Conservation (phyloP, 2,329 filamentous ascomycete genomes). For the Xylariaceae sp. region DNA sequence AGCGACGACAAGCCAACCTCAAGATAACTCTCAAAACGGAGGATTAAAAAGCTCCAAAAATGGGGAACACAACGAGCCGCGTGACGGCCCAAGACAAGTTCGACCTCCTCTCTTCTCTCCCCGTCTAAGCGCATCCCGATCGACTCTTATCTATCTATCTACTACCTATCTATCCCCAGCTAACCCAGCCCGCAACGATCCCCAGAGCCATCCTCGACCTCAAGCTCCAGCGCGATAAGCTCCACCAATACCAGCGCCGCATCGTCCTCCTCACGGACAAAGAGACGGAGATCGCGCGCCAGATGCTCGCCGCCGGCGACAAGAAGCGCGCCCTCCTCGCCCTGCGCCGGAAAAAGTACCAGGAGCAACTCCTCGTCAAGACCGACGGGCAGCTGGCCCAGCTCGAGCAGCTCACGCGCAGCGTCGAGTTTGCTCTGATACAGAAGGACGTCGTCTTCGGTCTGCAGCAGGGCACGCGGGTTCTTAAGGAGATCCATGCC, state of each 20-base stretch:
- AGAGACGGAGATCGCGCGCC: conserved; percentile 79
- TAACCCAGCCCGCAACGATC: neutral
- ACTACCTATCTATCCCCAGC: neutral
- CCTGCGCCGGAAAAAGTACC: conserved; percentile 92
- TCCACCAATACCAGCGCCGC: conserved; percentile 91
- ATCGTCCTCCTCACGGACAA: conserved; percentile 80
- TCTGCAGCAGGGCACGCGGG: conserved; percentile 82
- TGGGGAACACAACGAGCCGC: conserved; percentile 54
- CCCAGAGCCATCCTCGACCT: conserved; percentile 89
- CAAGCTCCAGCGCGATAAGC: conserved; percentile 94
- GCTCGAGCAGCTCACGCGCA: conserved; percentile 79
- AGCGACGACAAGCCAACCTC: neutral
- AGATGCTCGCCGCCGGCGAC: conserved; percentile 76
- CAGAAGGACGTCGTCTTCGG: conserved; percentile 96
- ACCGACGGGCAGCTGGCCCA: conserved; percentile 93
- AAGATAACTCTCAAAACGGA: neutral
- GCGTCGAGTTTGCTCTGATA: conserved; percentile 92
- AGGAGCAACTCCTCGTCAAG: conserved; percentile 80
- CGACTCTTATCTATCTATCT: neutral
- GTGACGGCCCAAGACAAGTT: conserved; percentile 79
- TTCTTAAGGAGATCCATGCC: conserved; percentile 83
- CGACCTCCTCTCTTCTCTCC: conserved; percentile 25
- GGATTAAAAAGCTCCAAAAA: conserved; percentile 26
- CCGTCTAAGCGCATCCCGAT: neutral
- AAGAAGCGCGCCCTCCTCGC: conserved; percentile 79